phyloP scores from a whole-genome alignment of 2,329 filamentous ascomycete genomes.

The Calonectria hawksworthii region DNA sequence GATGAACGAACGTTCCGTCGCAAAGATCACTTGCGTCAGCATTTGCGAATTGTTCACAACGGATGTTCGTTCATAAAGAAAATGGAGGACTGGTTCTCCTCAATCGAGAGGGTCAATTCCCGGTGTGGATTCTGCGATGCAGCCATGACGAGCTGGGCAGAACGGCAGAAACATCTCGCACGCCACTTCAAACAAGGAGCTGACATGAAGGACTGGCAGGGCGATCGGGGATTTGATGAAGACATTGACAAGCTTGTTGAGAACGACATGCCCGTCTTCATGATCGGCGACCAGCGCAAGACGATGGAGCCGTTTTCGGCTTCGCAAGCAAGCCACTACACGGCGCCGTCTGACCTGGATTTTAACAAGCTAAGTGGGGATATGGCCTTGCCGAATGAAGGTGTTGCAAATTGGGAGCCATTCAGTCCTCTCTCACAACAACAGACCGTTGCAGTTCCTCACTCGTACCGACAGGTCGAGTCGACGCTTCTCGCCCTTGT shows the following conservation, averaged over 20 bases:
- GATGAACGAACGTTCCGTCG: conserved; percentile 7
- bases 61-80: not conserved
- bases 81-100: conserved; percentile 10
- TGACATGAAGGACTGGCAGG: conserved; percentile 20
- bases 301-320: conserved; percentile 23
- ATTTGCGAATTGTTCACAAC: conserved; percentile 11
- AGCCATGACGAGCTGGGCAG: not conserved
- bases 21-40: conserved; percentile 21
- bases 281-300: conserved; percentile 8
- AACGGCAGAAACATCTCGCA: conserved; percentile 18
- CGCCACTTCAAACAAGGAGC: conserved; percentile 6
- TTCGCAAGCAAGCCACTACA: conserved; percentile 1
- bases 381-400: not conserved
- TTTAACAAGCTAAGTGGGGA: not conserved
- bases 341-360: not conserved
- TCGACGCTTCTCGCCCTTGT: conserved; percentile 1
- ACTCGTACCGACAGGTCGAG: conserved; percentile 18
- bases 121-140: conserved; percentile 18
- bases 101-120: conserved; percentile 9
- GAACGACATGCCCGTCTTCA: conserved; percentile 18
- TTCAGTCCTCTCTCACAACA: not conserved
- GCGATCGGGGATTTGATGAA: conserved; percentile 11
- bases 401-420: too few species aligned
- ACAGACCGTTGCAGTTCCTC: not conserved
- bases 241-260: conserved; percentile 6